A percentile compares a stretch with the other conserved stretches of the same genome.
These are phyloP conservation scores for Barbarea vulgaris DNA, from an alignment of 345 rosid genomes.

Conservation along the genomic window DNA sequence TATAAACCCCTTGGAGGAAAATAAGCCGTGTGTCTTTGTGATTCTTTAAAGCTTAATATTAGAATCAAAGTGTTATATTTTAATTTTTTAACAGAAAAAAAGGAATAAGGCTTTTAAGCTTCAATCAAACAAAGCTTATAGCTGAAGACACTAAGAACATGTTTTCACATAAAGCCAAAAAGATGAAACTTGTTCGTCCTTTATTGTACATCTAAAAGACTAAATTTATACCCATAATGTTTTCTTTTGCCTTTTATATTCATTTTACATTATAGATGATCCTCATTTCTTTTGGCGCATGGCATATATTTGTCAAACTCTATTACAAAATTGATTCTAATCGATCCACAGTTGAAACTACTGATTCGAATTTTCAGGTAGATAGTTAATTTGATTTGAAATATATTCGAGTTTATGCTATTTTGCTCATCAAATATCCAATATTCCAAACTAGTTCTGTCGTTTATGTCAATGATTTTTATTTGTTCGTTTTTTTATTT, in stretches of 20 bases:
- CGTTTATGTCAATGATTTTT: background rate
- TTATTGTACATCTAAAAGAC: conserved; percentile 39
- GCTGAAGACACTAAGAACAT: conserved; percentile 36
- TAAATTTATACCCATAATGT: conserved; percentile 38
- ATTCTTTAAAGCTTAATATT: conserved; percentile 30
- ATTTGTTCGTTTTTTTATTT: no score
- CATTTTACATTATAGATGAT: conserved; percentile 26
- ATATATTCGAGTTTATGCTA: conserved; percentile 26
- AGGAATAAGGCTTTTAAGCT: conserved; percentile 43
- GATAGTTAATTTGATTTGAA: conserved; percentile 13
- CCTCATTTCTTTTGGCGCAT: conserved; percentile 32
- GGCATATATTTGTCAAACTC: conserved; percentile 29
- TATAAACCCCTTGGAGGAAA: conserved; percentile 32
- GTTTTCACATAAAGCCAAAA: conserved; percentile 27
- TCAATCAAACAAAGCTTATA: conserved; percentile 41
- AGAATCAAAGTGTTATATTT: conserved; percentile 22
- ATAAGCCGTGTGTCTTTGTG: conserved; percentile 37
- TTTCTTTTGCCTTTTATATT: conserved; percentile 37
- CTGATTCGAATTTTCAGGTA: conserved; percentile 11
- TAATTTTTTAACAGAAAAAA: conserved; percentile 18
- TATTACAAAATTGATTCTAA: conserved; percentile 25
- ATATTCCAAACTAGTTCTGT: conserved; percentile 6
- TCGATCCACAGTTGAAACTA: conserved; percentile 21
- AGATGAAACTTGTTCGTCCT: conserved; percentile 44
- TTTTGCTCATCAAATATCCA: conserved; percentile 3